These are phyloP conservation scores for Orbilia javanica DNA, from an alignment of 2,329 filamentous ascomycete species.

Conservation along the genomic window DNA sequence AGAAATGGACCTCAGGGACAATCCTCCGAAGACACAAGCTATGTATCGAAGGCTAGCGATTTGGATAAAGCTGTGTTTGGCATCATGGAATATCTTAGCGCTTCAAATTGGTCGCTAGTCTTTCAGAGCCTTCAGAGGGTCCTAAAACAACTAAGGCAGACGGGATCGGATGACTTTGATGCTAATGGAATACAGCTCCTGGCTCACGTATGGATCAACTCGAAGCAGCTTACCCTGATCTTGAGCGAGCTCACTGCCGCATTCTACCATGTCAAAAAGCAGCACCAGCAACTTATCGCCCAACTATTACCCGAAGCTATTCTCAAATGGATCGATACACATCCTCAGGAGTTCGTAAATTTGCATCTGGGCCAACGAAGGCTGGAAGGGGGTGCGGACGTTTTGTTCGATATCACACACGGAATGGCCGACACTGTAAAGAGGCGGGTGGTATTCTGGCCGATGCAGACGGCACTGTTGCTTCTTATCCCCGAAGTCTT, in stretches of 20 bases:
- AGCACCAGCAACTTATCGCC: slow-evolving; percentile 75
- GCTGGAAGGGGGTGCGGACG: slow-evolving; percentile 76
- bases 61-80: slow-evolving; percentile 61
- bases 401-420: slow-evolving; percentile 77
- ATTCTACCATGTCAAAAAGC: slow-evolving; percentile 75
- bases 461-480: slow-evolving; percentile 74
- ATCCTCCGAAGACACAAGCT: slow-evolving; percentile 53
- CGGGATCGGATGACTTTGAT: slow-evolving; percentile 60
- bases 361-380: slow-evolving; percentile 73
- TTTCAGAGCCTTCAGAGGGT: slow-evolving; percentile 63
- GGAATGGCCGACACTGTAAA: slow-evolving; percentile 73
- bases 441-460: slow-evolving; percentile 72
- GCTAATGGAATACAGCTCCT: slow-evolving; percentile 69
- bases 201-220: slow-evolving; percentile 75
- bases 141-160: slow-evolving; percentile 60
- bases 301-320: slow-evolving; percentile 75
- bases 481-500: slow-evolving; percentile 78
- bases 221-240: slow-evolving; percentile 72
- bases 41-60: slow-evolving; percentile 59
- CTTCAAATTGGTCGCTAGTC: slow-evolving; percentile 73
- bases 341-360: slow-evolving; percentile 75
- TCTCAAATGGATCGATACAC: slow-evolving; percentile 75
- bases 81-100: slow-evolving; percentile 75
- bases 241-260: slow-evolving; percentile 77
- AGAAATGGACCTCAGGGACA: slow-evolving; percentile 42